Evolutionary conservation across 345 rosid genomes (phyloP).

Genomic region (Turnera subulata): DNA sequence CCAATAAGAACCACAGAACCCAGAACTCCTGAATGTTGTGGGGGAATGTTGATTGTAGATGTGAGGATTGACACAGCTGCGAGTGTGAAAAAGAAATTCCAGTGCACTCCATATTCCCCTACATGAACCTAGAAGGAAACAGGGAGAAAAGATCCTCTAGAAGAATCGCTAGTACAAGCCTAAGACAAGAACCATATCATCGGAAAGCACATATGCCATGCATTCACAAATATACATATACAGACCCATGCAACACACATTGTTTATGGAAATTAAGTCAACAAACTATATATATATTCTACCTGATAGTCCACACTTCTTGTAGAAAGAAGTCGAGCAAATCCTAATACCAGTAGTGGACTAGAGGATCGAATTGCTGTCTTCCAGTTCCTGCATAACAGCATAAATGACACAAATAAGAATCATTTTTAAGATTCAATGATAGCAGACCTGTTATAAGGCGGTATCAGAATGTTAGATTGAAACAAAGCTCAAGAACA

Average conservation of each 20-base stretch:
- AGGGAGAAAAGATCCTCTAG: too few species aligned
- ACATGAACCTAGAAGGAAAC: constrained; percentile 52
- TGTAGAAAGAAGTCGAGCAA: constrained; percentile 70
- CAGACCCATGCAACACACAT: not conserved
- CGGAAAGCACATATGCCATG: not conserved
- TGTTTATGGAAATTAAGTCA: not conserved
- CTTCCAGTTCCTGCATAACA: constrained; percentile 53
- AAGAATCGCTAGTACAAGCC: too few species aligned
- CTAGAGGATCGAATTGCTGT: constrained; percentile 44
- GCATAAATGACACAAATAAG: not conserved
- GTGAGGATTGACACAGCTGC: constrained; percentile 74
- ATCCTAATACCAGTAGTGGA: constrained; percentile 68
- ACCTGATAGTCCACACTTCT: constrained; percentile 88
- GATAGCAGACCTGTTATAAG: too few species aligned
- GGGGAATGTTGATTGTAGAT: constrained; percentile 52
- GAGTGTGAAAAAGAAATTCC: constrained; percentile 96
- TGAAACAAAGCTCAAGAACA: too few species aligned
- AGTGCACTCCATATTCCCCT: constrained; percentile 85
- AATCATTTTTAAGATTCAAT: not conserved
- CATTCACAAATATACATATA: not conserved
- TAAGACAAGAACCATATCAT: not conserved
- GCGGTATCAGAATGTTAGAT: too few species aligned
- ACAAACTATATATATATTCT: not conserved
- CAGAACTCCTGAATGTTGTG: constrained; percentile 66
- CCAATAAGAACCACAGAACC: constrained; percentile 64